Percentiles rank a stretch among this genome's conserved stretches.
phyloP scores from a whole-genome alignment of 805 yeast genomes.

The Suhomyces tanzawaensis region DNA sequence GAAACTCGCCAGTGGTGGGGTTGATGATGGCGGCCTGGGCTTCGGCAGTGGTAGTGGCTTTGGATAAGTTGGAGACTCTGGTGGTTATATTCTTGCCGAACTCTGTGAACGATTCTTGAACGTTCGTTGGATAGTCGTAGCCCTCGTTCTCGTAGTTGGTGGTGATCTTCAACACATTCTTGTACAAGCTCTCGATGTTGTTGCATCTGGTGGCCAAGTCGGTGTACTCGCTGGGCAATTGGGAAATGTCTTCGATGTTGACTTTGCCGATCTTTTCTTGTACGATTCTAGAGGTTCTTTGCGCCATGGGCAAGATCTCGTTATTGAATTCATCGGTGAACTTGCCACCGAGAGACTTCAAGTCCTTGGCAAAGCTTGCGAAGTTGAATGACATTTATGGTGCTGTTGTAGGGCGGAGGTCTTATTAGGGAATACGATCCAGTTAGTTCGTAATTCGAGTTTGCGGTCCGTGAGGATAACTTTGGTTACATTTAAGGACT shows the following conservation, averaged over 20 bases:
- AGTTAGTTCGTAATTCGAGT: too few species aligned
- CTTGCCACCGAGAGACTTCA: conserved; percentile 40
- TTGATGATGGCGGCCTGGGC: conserved; percentile 69
- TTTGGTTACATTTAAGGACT: too few species aligned
- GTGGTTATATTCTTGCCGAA: conserved; percentile 63
- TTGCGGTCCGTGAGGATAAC: background rate
- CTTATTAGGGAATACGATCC: too few species aligned
- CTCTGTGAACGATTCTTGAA: conserved; percentile 72
- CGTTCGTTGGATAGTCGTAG: conserved; percentile 79
- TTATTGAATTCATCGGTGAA: conserved; percentile 54
- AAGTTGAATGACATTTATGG: conserved; percentile 48
- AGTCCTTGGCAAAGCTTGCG: conserved; percentile 39
- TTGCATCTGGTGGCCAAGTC: conserved; percentile 41
- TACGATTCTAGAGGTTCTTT: conserved; percentile 73
- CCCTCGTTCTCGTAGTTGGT: conserved; percentile 68
- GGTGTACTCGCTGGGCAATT: conserved; percentile 78
- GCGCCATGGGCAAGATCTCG: conserved; percentile 61
- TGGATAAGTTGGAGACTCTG: conserved; percentile 64
- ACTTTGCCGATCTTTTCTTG: conserved; percentile 79
- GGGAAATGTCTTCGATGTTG: conserved; percentile 62
- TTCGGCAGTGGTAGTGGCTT: conserved; percentile 75
- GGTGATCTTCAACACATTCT: conserved; percentile 41
- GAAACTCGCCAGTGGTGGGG: conserved; percentile 39
- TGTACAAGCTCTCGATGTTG: conserved; percentile 40
- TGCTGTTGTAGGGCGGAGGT: too few species aligned